Evolutionary conservation across 1,284 basidiomycete genomes (phyloP), one percentile per base, ranked within the genome.

Genomic region (Trichosporon coremiiforme): DNA sequence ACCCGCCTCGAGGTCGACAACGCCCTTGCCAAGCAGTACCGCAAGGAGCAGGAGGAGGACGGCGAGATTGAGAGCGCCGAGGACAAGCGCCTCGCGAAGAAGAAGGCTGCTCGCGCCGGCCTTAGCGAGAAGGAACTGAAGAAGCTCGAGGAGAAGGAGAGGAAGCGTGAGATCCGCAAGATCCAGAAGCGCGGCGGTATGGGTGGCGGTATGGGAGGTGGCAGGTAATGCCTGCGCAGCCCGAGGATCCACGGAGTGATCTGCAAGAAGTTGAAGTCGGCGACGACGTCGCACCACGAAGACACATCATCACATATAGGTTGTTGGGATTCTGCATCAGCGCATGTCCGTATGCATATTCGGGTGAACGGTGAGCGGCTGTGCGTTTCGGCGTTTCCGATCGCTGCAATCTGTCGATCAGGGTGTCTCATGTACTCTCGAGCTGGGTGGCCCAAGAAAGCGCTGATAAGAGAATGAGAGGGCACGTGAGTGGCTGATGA

Each of bases 41-140:
- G 78, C 66, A 81, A 88, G 79, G 84, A 86, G 57, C 85, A 91
- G 68, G 88, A 87, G 77, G 90, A 90, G 75, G 91, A 93, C 60
- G 89, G 90, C 73, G 91, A 93, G 55, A 87, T 87, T 75, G 88
- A 85, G 80, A 79, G 79, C 13, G 74, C 78, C 35, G 81, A 83
- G 71, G 91, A 69, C 66, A 89, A 87, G 83, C 87, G 89, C 67
- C 87, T 88, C 5, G 90, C 89, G 35, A 92, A 91, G 84, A 89
- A 89, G 78, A 89, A 87, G 78, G 88, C 88, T 0, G 91, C 92
- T 79, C 86, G 93, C 66, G 86, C 90, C 22, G 88, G 87, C 75
- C 86, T 95, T 74, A 90, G 89, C 75, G 88, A 92, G 45, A 87
- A 90, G 68, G 93, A 95, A 79, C 90, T 93, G 84, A 90, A 91